Conservation (phyloP, 768 basidiomycete genomes). For the Auriscalpium microsporum region DNA sequence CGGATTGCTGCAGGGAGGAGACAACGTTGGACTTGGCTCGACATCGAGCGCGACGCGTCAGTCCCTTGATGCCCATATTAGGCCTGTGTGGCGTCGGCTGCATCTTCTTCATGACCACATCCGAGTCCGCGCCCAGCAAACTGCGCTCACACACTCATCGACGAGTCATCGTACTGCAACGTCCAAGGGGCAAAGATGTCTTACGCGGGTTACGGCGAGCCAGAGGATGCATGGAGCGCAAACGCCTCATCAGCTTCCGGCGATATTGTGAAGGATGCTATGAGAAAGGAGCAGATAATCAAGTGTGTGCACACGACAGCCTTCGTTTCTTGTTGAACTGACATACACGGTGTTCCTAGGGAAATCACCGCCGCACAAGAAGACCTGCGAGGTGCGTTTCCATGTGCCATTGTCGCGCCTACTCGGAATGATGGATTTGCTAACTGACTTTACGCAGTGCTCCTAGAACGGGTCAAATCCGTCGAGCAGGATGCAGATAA, state of each 20-base stretch:
- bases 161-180: too few species aligned
- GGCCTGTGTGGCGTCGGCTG: too few species aligned
- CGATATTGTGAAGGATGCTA: constrained; percentile 67
- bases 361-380: constrained; percentile 71
- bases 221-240: constrained; percentile 7
- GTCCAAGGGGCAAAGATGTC: background rate
- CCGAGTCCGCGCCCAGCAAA: background rate
- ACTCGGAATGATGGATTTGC: background rate
- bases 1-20: background rate
- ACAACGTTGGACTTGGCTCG: background rate
- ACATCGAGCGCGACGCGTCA: constrained; percentile 4
- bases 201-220: constrained; percentile 9
- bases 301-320: constrained; percentile 43
- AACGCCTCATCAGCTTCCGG: constrained; percentile 32
- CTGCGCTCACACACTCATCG: too few species aligned
- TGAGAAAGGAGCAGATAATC: constrained; percentile 69
- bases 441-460: constrained; percentile 33
- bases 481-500: constrained; percentile 79
- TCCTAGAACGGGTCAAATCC: constrained; percentile 55
- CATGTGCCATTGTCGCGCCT: background rate
- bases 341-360: constrained; percentile 28
- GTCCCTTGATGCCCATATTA: background rate
- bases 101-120: background rate
- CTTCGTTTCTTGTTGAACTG: background rate
- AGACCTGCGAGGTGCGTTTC: constrained; percentile 58